A percentile compares a stretch with the other conserved stretches of the same genome.
phyloP scores from a whole-genome alignment of 176 grass and related monocot species.

The Aegilops bicornis region DNA sequence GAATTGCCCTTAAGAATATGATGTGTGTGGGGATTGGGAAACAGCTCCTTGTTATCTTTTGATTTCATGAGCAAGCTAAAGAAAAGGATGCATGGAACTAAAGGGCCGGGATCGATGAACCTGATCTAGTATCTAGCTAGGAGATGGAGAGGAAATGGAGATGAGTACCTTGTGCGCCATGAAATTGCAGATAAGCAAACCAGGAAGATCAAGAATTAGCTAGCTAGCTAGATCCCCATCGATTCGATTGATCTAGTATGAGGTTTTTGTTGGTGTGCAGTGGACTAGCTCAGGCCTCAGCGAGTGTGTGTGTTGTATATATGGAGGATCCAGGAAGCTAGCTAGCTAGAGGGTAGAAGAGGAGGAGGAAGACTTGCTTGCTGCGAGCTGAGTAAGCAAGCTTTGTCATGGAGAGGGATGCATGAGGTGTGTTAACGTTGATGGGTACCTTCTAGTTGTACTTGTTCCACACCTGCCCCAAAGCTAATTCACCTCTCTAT shows the following conservation, averaged over 20 bases:
- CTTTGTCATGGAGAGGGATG: conserved; percentile 5
- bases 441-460: conserved; percentile 13
- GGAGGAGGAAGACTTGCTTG: background rate
- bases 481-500: background rate
- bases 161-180: background rate
- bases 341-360: background rate
- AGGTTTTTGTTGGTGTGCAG: background rate
- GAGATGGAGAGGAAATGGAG: background rate
- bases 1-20: too few relatives aligned
- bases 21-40: background rate
- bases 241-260: background rate
- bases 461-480: conserved; percentile 7
- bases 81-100: background rate
- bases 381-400: background rate
- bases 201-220: too few relatives aligned
- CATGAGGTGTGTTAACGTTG: background rate
- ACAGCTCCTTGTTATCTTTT: background rate
- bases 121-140: background rate
- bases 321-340: too few relatives aligned
- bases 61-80: background rate
- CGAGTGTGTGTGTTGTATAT: too few relatives aligned
- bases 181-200: background rate
- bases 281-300: too few relatives aligned
- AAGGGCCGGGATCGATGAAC: background rate
- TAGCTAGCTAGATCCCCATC: background rate